Base-by-base conservation (phyloP, 768 basidiomycete genomes). In the Lactifluus piperatus region DNA sequence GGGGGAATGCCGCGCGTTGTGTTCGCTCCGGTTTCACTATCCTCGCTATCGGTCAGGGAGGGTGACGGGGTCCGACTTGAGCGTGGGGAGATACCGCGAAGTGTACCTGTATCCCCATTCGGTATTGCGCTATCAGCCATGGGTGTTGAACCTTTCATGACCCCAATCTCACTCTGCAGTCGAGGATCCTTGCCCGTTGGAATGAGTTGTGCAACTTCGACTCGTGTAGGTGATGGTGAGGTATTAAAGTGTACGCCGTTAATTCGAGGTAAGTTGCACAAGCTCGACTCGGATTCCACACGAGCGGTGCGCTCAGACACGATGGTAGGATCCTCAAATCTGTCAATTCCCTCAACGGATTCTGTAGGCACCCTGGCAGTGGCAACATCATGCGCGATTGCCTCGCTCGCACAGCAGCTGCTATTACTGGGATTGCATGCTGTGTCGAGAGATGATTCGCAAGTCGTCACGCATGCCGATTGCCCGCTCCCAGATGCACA, bases 11-110 rank as follows among this genome's bases (percentile, higher is more conserved):
- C n/a, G n/a, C 60, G 54, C 43, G 47, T 4, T 6, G 34, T 37
- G 20, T 32, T 36, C 4, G 46, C n/a, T n/a, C 57, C 50, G 2
- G 56, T 41, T n/a, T 65, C 64, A 22, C 64, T 54, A 29, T 65
- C 64, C 32, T 65, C 64, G n/a, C 49, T 50, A 2, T 58, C 62
- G 1, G 37, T 52, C 24, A 60, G 32, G 4, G 54, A 47, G 18
- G 50, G 49, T 0, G 62, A 62, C 8, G 60, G 60, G 18, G 49
- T 62, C 44, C 62, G 48, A 30, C 53, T 63, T 22, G 30, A 51
- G 4, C 27, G 52, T n/a, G 41, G 58, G 16, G 48, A 56, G 14
- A 46, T 27, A 39, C 27, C 47, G 9, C 37, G 57, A 13, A 34
- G 51, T 9, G 36, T 22, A 10, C 45, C 22, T 24, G 34, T 34